A percentile compares a stretch with the other conserved stretches of the same genome.
These are phyloP conservation scores for Chaetomiaceae sp. DNA, from an alignment of 2,329 filamentous ascomycete genomes.

Conservation along the genomic window DNA sequence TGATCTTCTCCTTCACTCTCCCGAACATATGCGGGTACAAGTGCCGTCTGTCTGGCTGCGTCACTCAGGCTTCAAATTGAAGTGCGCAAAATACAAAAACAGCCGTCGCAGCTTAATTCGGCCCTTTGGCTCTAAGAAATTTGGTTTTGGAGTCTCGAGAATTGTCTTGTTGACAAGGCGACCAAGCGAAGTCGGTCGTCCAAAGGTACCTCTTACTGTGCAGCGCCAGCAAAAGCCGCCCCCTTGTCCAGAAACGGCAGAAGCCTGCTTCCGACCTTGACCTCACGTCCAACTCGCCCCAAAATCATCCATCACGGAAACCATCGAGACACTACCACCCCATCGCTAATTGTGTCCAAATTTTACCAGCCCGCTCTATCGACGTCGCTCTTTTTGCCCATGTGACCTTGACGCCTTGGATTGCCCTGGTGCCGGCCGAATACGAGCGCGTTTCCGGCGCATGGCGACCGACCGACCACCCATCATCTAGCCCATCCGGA, in stretches of 20 bases:
- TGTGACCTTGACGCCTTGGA: constrained; percentile 46
- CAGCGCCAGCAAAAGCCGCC: constrained; percentile 18
- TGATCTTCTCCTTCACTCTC: neutral
- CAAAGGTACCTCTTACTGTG: neutral
- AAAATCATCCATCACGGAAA: constrained; percentile 45
- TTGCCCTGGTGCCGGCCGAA: constrained; percentile 45
- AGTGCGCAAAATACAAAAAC: neutral
- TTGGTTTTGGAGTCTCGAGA: neutral
- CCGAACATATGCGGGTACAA: neutral
- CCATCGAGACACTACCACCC: constrained; percentile 48
- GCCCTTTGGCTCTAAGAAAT: neutral
- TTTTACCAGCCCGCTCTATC: constrained; percentile 44
- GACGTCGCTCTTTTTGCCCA: constrained; percentile 48
- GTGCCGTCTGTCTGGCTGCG: neutral
- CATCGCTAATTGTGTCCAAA: constrained; percentile 40
- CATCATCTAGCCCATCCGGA: constrained; percentile 47
- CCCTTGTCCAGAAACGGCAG: constrained; percentile 30
- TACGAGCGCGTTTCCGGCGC: constrained; percentile 50
- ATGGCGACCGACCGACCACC: constrained; percentile 51
- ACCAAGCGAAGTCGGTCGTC: neutral
- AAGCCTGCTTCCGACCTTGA: constrained; percentile 43
- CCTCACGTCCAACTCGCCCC: constrained; percentile 53
- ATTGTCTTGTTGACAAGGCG: neutral
- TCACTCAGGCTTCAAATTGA: neutral
- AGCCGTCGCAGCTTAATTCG: too few relatives aligned